phyloP scores from a whole-genome alignment of 768 basidiomycete species.

The Auricularia auricula-judae region DNA sequence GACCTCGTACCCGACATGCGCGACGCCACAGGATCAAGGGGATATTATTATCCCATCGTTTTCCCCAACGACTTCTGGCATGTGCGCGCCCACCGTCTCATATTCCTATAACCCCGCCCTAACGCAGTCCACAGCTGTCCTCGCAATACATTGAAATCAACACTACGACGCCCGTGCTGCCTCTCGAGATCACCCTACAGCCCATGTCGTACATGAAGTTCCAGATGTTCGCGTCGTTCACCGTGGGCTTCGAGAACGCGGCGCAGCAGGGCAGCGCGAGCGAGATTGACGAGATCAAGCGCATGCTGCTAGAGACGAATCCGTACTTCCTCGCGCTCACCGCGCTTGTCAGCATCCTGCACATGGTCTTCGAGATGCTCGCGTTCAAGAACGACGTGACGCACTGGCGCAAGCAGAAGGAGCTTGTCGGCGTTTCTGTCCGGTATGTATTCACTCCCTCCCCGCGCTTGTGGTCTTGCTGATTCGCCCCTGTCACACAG shows the following conservation, averaged over 20 bases:
- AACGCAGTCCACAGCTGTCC: conserved; percentile 23
- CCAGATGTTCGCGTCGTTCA: conserved; percentile 76
- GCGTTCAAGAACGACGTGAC: conserved; percentile 93
- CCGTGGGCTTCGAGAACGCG: conserved; percentile 78
- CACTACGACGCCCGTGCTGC: conserved; percentile 62
- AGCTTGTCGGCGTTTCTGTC: conserved; percentile 90
- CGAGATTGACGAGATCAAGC: conserved; percentile 91
- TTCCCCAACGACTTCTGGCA: conserved; percentile 97
- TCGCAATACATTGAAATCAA: conserved; percentile 81
- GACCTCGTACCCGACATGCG: conserved; percentile 47
- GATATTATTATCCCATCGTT: conserved; percentile 76
- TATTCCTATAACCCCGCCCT: neutral
- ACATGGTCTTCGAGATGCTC: conserved; percentile 89
- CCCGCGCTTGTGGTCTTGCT: conserved; percentile 8
- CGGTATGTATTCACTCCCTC: conserved; percentile 37
- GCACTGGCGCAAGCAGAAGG: conserved; percentile 91
- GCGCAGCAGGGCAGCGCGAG: conserved; percentile 50
- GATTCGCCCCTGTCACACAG: conserved; percentile 21
- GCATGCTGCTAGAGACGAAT: conserved; percentile 83
- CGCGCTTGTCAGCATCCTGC: conserved; percentile 73
- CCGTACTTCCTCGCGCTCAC: conserved; percentile 83
- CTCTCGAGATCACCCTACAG: conserved; percentile 72
- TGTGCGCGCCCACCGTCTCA: conserved; percentile 21
- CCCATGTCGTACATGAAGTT: conserved; percentile 84
- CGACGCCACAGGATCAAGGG: conserved; percentile 53